Evolutionary conservation across 805 yeast genomes (phyloP).

Genomic region (Ogataea dorogensis): DNA sequence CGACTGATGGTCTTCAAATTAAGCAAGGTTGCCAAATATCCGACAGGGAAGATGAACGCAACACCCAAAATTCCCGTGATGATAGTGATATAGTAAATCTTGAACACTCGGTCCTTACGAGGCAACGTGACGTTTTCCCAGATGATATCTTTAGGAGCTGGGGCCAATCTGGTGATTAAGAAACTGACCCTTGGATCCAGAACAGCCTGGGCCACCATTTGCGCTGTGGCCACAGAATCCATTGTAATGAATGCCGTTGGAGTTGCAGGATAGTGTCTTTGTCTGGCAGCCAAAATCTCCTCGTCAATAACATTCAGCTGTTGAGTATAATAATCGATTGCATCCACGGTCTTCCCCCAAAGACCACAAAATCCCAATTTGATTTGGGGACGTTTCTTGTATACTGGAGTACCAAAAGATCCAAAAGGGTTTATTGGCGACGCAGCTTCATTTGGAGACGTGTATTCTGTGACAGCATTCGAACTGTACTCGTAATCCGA

Average conservation of each 20-base stretch:
- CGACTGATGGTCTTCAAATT: slow-evolving; percentile 74
- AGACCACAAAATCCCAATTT: slow-evolving; percentile 60
- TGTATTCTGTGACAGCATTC: slow-evolving; percentile 6
- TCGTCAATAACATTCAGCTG: slow-evolving; percentile 68
- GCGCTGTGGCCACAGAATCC: slow-evolving; percentile 95
- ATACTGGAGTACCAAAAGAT: slow-evolving; percentile 17
- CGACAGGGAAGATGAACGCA: slow-evolving; percentile 77
- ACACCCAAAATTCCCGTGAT: slow-evolving; percentile 68
- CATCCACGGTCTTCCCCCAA: slow-evolving; percentile 71
- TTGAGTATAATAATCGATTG: slow-evolving; percentile 73
- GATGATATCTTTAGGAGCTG: slow-evolving; percentile 92
- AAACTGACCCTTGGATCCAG: slow-evolving; percentile 85
- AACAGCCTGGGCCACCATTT: slow-evolving; percentile 94
- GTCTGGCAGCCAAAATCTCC: slow-evolving; percentile 63
- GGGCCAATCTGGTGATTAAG: slow-evolving; percentile 80
- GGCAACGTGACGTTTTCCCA: slow-evolving; percentile 90
- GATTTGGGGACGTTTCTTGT: slow-evolving; percentile 56
- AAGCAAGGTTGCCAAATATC: slow-evolving; percentile 78
- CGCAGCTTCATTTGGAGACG: neutral
- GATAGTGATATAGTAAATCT: slow-evolving; percentile 62
- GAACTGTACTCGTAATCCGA: slow-evolving; percentile 26
- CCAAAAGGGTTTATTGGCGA: slow-evolving; percentile 10
- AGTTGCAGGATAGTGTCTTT: slow-evolving; percentile 71
- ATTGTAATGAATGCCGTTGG: slow-evolving; percentile 92
- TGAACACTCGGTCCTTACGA: slow-evolving; percentile 63